phyloP scores from a whole-genome alignment of 352 stramenopile species.

The Pythium apleroticum region DNA sequence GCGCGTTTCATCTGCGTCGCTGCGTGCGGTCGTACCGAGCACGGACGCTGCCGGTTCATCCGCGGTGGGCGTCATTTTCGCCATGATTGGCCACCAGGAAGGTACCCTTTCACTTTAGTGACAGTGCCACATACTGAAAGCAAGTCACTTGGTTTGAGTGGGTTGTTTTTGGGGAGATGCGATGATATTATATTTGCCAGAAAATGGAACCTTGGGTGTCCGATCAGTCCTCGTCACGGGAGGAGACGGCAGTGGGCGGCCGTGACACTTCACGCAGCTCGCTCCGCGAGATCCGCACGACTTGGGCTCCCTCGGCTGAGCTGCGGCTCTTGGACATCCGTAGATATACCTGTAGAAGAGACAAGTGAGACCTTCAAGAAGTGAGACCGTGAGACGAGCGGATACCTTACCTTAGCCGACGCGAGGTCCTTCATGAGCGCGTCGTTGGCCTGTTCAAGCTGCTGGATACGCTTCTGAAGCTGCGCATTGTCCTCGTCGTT shows the following conservation, averaged over 20 bases:
- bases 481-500: conserved; percentile 24
- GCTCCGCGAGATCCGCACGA: conserved; percentile 67
- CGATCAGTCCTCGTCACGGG: conserved; percentile 7
- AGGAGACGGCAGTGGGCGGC: conserved; percentile 20
- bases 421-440: conserved; percentile 74
- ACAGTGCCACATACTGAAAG: not conserved
- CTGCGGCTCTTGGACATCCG: conserved; percentile 47
- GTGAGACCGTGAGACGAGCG: not conserved
- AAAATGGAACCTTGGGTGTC: not conserved
- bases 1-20: not conserved
- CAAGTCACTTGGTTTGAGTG: not conserved
- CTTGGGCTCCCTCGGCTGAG: conserved; percentile 33
- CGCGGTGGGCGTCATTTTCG: not conserved
- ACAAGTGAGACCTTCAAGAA: not conserved
- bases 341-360: conserved; percentile 44
- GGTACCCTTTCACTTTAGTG: not conserved
- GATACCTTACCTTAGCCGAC: conserved; percentile 46
- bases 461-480: conserved; percentile 56
- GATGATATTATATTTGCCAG: not conserved
- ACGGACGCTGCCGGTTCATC: not conserved
- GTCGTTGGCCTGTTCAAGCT: conserved; percentile 78
- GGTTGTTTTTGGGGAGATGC: not conserved
- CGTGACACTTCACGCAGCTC: conserved; percentile 59
- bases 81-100: not conserved
- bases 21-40: not conserved